These are phyloP conservation scores for Pythium coloratum DNA, from an alignment of 352 stramenopile genomes.

Conservation along the genomic window DNA sequence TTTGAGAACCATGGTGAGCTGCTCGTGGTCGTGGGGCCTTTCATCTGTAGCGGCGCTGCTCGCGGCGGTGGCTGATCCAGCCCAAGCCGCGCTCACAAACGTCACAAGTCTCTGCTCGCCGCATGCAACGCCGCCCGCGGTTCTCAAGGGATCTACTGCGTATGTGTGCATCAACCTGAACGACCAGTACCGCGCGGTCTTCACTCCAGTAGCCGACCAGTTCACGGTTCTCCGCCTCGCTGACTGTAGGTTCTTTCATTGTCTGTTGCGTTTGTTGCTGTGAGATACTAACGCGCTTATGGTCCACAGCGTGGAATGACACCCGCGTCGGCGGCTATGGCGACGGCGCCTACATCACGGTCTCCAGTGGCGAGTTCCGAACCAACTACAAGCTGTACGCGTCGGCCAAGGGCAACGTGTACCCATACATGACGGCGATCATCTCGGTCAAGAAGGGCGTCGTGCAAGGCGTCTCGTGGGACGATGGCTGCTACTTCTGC, in stretches of 20 bases:
- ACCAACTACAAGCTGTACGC: conserved; percentile 79
- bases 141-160: conserved; percentile 61
- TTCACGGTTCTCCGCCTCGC: conserved; percentile 76
- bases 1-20: conserved; percentile 11
- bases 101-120: conserved; percentile 66
- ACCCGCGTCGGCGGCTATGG: conserved; percentile 51
- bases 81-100: conserved; percentile 37
- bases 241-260: conserved; percentile 51
- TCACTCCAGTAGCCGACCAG: conserved; percentile 72
- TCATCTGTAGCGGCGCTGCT: background rate
- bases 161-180: conserved; percentile 85
- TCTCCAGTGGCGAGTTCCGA: conserved; percentile 67
- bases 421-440: conserved; percentile 75
- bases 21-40: conserved; percentile 8
- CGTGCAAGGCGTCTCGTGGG: conserved; percentile 77
- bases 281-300: background rate
- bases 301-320: conserved; percentile 63
- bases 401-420: conserved; percentile 43
- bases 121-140: conserved; percentile 38
- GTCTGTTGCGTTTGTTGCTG: background rate
- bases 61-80: background rate
- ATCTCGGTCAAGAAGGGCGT: conserved; percentile 79
- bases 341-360: conserved; percentile 52
- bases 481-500: conserved; percentile 83
- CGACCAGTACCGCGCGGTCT: conserved; percentile 67